Evolutionary conservation across 2,329 filamentous ascomycete species (phyloP), one percentile per base, ranked within the genome.

Genomic region (Fusarium sp.): DNA sequence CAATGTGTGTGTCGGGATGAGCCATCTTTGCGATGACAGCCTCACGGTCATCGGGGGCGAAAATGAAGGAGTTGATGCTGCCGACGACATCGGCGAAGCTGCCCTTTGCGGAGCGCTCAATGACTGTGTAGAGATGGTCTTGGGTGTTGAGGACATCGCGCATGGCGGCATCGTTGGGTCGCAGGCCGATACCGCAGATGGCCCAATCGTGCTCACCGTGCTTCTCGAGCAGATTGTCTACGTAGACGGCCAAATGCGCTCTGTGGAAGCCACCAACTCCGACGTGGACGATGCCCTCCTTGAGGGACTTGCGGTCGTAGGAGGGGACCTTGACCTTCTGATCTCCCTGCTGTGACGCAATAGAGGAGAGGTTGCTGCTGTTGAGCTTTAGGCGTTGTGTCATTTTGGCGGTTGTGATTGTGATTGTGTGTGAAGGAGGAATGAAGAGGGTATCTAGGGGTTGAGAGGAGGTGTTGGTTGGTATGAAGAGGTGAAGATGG

Each of bases 261-360:
- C 87, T 81, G 82, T 88, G 87, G 81, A 88, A 88, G 77, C 87
- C 87, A 70, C 87, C 87, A 18, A 88, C 86, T 57, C 87, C 87
- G 63, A 88, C 80, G 79, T 88, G 87, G 51, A 88, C 87, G 59
- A 88, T 87, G 42, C 87, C 87, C 77, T 88, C 85, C 81, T 87
- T 88, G 71, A 87, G 81, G 44, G 79, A 81, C 70, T 74, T 74
- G 70, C 87, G 85, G 56, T 80, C 78, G 77, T 88, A 88, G 66
- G 79, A 83, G 8, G 85, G 85, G 45, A 84, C 73, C 26, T 74
- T 47, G 12, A 81, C 75, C 39, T 54, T 73, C 6, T 54, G 62
- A 34, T 67, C 48, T 36, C 67, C 77, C 51, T 79, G 69, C 63
- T 73, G 75, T 7, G 76, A 70, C 15, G 74, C 51, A 36, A 79